phyloP scores from a whole-genome alignment of 2,329 filamentous ascomycete species.

The Aspergillus quadricinctus region DNA sequence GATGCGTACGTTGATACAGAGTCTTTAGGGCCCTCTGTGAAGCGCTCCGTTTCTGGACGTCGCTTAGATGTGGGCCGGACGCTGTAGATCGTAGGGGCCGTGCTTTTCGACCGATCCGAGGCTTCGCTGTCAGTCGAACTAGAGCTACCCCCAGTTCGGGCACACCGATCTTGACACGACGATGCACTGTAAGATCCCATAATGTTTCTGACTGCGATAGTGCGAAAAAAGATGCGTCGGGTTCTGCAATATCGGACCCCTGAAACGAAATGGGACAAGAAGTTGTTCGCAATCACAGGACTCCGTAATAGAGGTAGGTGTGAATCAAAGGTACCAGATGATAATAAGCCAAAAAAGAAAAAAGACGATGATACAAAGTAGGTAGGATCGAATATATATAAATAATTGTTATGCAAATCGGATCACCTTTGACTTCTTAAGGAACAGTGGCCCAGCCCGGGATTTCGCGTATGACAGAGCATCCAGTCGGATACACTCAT shows the following conservation, averaged over 20 bases:
- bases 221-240: background rate
- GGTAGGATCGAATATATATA: background rate
- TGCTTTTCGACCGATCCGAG: conserved; percentile 38
- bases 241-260: background rate
- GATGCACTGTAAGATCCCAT: conserved; percentile 27
- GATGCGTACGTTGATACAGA: conserved; percentile 81
- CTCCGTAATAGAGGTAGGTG: background rate
- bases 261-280: background rate
- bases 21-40: conserved; percentile 38
- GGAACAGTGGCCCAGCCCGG: background rate
- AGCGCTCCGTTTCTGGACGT: conserved; percentile 11
- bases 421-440: background rate
- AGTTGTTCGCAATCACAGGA: too few relatives aligned
- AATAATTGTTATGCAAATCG: conserved; percentile 3
- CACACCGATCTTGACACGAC: conserved; percentile 19
- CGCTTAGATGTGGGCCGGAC: conserved; percentile 25
- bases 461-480: background rate
- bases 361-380: background rate
- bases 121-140: conserved; percentile 35
- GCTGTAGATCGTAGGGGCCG: conserved; percentile 37
- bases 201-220: conserved; percentile 8
- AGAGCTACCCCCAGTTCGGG: conserved; percentile 27
- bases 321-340: background rate
- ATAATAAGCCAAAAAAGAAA: background rate
- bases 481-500: background rate